These are phyloP conservation scores for Fragaria nilgerrensis DNA, from an alignment of 306 rosid genomes.

Conservation along the genomic window DNA sequence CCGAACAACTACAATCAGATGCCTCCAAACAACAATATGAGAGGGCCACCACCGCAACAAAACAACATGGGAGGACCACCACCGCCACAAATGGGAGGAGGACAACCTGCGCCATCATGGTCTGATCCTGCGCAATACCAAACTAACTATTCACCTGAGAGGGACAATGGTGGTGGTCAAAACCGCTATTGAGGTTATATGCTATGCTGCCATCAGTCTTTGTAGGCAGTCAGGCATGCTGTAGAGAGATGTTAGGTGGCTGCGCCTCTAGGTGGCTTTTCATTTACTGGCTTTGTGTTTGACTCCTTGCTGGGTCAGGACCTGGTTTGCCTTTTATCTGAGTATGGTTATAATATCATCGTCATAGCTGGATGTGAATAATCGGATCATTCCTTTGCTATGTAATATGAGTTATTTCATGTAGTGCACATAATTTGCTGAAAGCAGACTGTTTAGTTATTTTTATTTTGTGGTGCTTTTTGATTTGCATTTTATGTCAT, in stretches of 20 bases:
- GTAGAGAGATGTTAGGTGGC: constrained; percentile 12
- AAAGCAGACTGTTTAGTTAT: not conserved
- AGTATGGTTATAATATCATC: constrained; percentile 10
- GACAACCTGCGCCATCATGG: constrained; percentile 49
- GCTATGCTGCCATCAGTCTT: constrained; percentile 20
- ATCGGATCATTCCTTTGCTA: not conserved
- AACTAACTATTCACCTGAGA: constrained; percentile 32
- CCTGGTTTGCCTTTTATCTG: not conserved
- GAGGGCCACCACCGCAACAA: constrained; percentile 14
- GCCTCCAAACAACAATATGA: constrained; percentile 37
- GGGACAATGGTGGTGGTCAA: constrained; percentile 36
- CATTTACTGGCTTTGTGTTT: not conserved
- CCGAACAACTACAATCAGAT: constrained; percentile 19
- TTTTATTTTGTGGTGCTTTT: not conserved
- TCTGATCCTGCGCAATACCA: constrained; percentile 28
- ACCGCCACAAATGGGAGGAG: not conserved
- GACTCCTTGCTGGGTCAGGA: not conserved
- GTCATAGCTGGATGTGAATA: constrained; percentile 3
- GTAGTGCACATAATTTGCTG: constrained; percentile 1
- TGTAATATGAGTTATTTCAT: not conserved
- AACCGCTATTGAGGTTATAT: constrained; percentile 33
- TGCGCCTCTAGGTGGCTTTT: constrained; percentile 2
- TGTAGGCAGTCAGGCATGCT: constrained; percentile 31
- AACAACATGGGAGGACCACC: not conserved
- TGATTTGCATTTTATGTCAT: not conserved